phyloP scores from a whole-genome alignment of 345 rosid genomes.

The Garcia nutans region DNA sequence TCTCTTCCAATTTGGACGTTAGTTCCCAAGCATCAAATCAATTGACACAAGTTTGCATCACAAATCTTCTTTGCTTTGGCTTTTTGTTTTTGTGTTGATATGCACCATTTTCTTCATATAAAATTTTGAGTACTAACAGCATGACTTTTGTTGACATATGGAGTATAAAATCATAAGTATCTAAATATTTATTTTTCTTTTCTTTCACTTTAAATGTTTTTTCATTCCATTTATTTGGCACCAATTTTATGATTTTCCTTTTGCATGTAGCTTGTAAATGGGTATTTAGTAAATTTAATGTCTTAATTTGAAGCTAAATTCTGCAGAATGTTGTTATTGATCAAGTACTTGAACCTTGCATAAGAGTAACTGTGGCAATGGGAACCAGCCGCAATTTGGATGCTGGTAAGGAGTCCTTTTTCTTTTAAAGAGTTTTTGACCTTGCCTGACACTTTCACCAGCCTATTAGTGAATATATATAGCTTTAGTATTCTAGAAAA shows the following conservation, averaged over 20 bases:
- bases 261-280: background rate
- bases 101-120: background rate
- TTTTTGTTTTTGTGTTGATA: background rate
- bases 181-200: background rate
- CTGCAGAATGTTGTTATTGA: constrained; percentile 68
- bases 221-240: background rate
- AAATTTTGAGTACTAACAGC: background rate
- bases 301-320: constrained; percentile 15
- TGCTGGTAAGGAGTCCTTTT: constrained; percentile 34
- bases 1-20: background rate
- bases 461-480: background rate
- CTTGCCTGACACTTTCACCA: background rate
- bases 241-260: background rate
- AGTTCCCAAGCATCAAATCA: background rate
- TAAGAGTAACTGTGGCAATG: constrained; percentile 90
- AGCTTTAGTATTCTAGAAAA: background rate
- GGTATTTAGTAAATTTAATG: constrained; percentile 4
- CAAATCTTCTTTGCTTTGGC: background rate
- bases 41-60: background rate
- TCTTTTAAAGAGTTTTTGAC: background rate
- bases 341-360: constrained; percentile 69
- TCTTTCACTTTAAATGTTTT: background rate
- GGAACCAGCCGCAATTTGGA: constrained; percentile 65
- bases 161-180: constrained; percentile 1
- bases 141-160: background rate